phyloP scores from a whole-genome alignment of 495 filamentous ascomycete species.

The Echria macrotheca region DNA sequence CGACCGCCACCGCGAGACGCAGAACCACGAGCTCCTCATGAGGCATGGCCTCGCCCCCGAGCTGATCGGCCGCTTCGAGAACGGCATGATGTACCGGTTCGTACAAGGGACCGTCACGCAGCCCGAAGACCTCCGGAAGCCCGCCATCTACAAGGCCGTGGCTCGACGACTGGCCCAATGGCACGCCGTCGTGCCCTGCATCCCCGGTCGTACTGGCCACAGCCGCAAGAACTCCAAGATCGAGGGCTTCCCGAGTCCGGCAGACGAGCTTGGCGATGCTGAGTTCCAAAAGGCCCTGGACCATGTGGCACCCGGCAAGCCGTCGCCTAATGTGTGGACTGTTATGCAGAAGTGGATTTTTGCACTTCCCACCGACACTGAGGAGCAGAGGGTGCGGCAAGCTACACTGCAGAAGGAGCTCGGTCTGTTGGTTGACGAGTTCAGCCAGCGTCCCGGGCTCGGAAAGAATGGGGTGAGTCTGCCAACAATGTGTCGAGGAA shows the following conservation, averaged over 20 bases:
- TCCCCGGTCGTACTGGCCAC: conserved; percentile 34
- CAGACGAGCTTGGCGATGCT: conserved; percentile 22
- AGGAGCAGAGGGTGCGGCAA: conserved; percentile 60
- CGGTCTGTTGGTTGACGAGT: conserved; percentile 56
- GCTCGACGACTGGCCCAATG: conserved; percentile 81
- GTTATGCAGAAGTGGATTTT: conserved; percentile 93
- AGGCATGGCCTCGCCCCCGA: conserved; percentile 74
- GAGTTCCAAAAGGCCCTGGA: conserved; percentile 45
- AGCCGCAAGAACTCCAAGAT: conserved; percentile 30
- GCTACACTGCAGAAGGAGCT: conserved; percentile 69
- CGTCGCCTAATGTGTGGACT: conserved; percentile 80
- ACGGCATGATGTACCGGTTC: conserved; percentile 92
- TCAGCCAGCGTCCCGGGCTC: conserved; percentile 68
- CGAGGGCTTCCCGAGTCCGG: conserved; percentile 16
- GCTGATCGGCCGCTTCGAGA: conserved; percentile 87
- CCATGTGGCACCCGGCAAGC: conserved; percentile 54
- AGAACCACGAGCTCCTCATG: conserved; percentile 65
- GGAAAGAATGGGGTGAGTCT: conserved; percentile 64
- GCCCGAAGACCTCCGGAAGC: conserved; percentile 68
- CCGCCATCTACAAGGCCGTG: conserved; percentile 72
- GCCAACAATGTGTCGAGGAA: neutral
- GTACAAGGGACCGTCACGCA: conserved; percentile 73
- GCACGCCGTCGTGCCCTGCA: conserved; percentile 75
- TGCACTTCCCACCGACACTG: conserved; percentile 69
- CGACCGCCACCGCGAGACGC: conserved; percentile 81